Evolutionary conservation across 768 basidiomycete species (phyloP), one percentile per base, ranked within the genome.

Genomic region (Arthromyces matolae): DNA sequence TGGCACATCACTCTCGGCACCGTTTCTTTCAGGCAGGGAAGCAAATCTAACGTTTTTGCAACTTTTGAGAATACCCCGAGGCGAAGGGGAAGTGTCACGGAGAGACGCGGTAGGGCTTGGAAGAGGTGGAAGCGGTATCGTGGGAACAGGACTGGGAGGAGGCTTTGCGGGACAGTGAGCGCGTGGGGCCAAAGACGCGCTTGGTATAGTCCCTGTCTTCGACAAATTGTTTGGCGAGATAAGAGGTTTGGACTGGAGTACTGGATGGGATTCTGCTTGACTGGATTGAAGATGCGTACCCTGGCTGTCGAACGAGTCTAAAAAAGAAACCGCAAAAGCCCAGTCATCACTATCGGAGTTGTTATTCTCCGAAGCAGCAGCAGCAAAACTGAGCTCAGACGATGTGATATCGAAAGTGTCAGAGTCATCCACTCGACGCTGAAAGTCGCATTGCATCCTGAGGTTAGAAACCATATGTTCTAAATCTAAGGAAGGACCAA

Each of bases 381-480:
- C 39, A 25, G 53, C 39, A 23, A 50, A 52, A 38, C 49, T 52
- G n/a, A 46, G 52, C 5, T 43, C 45, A 25, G 51, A 58, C 14
- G 34, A 13, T 34, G 54, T 38, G 8, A 33, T 28, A 31, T 42
- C 40, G 12, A 42, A 14, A 47, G 22, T 16, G 19, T 43, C 38
- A 27, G 41, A 29, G 41, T 39, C 39, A 34, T 49, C 43, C 31
- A 40, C 44, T 36, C 46, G 31, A n/a, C 52, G 46, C 22, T 62
- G 51, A 14, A 58, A 60, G 37, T 60, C 58, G 49, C 73, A 75
- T 52, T 72, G 67, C 9, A 64, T 60, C 36, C 72, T 66, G 40
- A 77, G 65, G 47, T 64, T 72, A n/a, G 58, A 62, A 14, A 77
- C 66, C 76, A 77, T 77, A 23, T 73, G 70, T 51, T 71, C 63